Conservation (phyloP, 202 grass and related monocot species). For the Setaria italica region DNA sequence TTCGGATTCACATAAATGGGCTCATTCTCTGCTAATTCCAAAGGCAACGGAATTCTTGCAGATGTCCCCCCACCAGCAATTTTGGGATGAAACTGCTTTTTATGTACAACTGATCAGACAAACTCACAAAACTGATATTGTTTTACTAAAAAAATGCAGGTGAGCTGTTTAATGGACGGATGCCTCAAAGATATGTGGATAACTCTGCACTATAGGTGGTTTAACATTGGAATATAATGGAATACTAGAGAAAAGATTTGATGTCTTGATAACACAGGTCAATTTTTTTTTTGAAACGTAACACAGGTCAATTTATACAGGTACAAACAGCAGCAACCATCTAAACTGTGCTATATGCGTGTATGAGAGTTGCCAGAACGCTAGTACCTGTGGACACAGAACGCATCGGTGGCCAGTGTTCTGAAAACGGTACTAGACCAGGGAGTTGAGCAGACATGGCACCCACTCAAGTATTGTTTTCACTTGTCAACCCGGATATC, state of each 20-base stretch:
- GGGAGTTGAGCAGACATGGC: neutral
- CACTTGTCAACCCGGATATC: neutral
- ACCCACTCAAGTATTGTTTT: neutral
- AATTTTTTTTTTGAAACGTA: neutral
- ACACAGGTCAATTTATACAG: neutral
- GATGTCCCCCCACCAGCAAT: slow-evolving; percentile 22
- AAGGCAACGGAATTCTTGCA: slow-evolving; percentile 65
- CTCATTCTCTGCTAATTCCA: slow-evolving; percentile 60
- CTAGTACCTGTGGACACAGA: neutral
- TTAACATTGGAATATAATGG: neutral
- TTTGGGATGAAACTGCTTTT: slow-evolving; percentile 52
- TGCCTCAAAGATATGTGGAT: neutral
- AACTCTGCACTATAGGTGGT: neutral
- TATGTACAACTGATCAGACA: slow-evolving; percentile 38
- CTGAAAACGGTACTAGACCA: neutral
- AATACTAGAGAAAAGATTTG: neutral
- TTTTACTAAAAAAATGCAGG: slow-evolving; percentile 18
- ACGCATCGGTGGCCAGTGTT: neutral
- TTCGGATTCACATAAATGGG: slow-evolving; percentile 82
- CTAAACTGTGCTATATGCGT: neutral
- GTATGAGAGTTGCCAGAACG: neutral
- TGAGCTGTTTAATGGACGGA: neutral
- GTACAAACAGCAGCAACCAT: slow-evolving; percentile 5
- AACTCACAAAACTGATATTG: neutral
- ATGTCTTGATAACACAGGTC: neutral